Evolutionary conservation across 2,329 filamentous ascomycete species (phyloP).

Genomic region (Penicillium thymicola): DNA sequence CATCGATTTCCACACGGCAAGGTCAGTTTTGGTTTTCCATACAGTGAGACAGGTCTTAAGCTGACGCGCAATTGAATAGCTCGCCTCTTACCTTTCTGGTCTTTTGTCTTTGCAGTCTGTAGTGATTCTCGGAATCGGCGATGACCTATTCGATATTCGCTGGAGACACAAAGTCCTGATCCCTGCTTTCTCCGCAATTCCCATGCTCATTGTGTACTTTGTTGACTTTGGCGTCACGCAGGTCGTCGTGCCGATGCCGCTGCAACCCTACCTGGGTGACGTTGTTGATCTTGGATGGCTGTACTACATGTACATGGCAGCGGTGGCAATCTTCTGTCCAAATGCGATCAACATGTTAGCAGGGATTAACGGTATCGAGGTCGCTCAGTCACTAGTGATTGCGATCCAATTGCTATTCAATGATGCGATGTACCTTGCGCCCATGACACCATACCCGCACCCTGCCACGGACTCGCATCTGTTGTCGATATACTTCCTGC

Average conservation of each 20-base stretch:
- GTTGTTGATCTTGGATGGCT: conserved; percentile 76
- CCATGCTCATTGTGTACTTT: conserved; percentile 94
- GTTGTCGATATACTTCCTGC: conserved; percentile 89
- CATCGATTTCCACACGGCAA: conserved; percentile 94
- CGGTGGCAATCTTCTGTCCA: conserved; percentile 93
- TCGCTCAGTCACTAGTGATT: conserved; percentile 88
- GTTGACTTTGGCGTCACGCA: conserved; percentile 97
- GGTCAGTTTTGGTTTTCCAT: conserved; percentile 46
- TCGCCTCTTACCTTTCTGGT: conserved; percentile 91
- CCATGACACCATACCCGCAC: conserved; percentile 75
- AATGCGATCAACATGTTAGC: conserved; percentile 99
- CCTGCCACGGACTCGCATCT: conserved; percentile 93
- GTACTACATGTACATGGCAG: conserved; percentile 97
- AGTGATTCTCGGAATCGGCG: conserved; percentile 85
- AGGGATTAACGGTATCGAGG: conserved; percentile 98
- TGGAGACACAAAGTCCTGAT: conserved; percentile 99
- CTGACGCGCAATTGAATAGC: conserved; percentile 49
- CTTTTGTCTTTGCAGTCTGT: conserved; percentile 90
- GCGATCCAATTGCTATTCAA: conserved; percentile 80
- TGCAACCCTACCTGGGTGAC: conserved; percentile 79
- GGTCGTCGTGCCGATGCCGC: conserved; percentile 81
- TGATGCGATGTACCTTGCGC: conserved; percentile 77
- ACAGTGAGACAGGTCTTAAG: background rate
- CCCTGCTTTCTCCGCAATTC: conserved; percentile 87
- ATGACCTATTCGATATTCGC: conserved; percentile 95